Percentiles rank a stretch among this genome's conserved stretches.
phyloP scores from a whole-genome alignment of 495 filamentous ascomycete species.

The Patellaria atrata region DNA sequence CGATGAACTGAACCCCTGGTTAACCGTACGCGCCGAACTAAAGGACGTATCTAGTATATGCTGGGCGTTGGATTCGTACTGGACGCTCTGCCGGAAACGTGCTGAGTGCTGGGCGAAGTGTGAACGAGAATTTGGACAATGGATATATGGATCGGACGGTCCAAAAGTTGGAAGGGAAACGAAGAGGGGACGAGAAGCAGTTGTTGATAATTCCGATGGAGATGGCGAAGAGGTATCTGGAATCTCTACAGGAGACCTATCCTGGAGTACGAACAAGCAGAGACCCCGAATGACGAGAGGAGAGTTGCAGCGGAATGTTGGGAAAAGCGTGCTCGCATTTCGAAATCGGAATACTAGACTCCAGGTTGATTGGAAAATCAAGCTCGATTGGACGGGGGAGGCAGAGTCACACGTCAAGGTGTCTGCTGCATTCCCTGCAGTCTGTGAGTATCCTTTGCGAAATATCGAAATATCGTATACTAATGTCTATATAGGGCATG shows the following conservation, averaged over 20 bases:
- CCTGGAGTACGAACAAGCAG: conserved; percentile 18
- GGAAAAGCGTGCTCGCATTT: conserved; percentile 8
- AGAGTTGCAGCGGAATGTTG: conserved; percentile 14
- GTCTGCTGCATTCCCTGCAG: conserved; percentile 32
- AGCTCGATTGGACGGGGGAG: conserved; percentile 51
- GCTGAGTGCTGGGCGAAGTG: conserved; percentile 21
- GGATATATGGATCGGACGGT: conserved; percentile 12
- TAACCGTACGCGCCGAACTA: conserved; percentile 10
- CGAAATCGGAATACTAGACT: conserved; percentile 14
- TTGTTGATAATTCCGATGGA: conserved; percentile 10
- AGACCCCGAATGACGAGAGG: conserved; percentile 15
- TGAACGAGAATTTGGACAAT: conserved; percentile 11
- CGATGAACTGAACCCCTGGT: conserved; percentile 19
- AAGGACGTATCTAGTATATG: conserved; percentile 17
- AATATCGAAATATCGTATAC: conserved; percentile 20
- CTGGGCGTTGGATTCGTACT: conserved; percentile 22
- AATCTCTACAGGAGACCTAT: conserved; percentile 25
- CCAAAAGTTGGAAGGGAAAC: conserved; percentile 5
- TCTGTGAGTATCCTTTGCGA: conserved; percentile 30
- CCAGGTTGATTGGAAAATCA: conserved; percentile 34
- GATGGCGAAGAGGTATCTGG: conserved; percentile 30
- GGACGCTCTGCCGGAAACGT: conserved; percentile 18
- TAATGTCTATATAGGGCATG: conserved; percentile 23
- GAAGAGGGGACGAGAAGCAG: conserved; percentile 1
- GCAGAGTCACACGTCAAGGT: conserved; percentile 37